phyloP scores from a whole-genome alignment of 768 basidiomycete species.

The Lactifluus rugatus region DNA sequence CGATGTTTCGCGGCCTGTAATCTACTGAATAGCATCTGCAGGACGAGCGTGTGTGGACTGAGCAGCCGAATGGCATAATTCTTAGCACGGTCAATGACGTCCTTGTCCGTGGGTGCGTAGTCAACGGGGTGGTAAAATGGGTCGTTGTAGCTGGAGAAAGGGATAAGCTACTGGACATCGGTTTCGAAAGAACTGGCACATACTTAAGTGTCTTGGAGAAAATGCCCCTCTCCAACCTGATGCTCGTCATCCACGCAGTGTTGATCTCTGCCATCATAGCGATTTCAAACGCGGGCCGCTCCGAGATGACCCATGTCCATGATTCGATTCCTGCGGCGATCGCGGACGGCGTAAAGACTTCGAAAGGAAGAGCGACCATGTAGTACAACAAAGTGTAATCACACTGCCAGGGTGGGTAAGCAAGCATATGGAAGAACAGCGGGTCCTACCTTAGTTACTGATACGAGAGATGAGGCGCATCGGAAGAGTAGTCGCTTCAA shows the following conservation, averaged over 20 bases:
- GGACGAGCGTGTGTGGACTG: constrained; percentile 70
- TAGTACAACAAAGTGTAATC: constrained; percentile 82
- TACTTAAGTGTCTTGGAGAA: constrained; percentile 80
- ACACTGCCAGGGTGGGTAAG: constrained; percentile 37
- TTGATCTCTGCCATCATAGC: constrained; percentile 78
- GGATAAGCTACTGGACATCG: constrained; percentile 8
- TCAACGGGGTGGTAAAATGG: constrained; percentile 80
- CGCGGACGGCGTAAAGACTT: constrained; percentile 77
- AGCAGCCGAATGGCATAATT: constrained; percentile 65
- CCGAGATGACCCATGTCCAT: constrained; percentile 93
- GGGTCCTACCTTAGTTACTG: constrained; percentile 44
- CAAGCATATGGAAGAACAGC: not conserved
- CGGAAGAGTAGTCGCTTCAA: constrained; percentile 79
- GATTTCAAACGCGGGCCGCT: constrained; percentile 74
- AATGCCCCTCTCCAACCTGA: constrained; percentile 67
- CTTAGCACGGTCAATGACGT: constrained; percentile 63
- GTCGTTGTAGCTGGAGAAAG: constrained; percentile 59
- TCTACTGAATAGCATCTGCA: constrained; percentile 85
- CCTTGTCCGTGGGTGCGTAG: constrained; percentile 87
- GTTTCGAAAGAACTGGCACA: constrained; percentile 22
- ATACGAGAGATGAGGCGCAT: constrained; percentile 73
- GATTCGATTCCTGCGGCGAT: constrained; percentile 84
- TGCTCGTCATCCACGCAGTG: constrained; percentile 79
- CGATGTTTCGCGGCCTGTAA: constrained; percentile 91
- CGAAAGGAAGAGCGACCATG: constrained; percentile 80